Evolutionary conservation across 441 rosid genomes (phyloP).

Genomic region (Codiaeum variegatum): DNA sequence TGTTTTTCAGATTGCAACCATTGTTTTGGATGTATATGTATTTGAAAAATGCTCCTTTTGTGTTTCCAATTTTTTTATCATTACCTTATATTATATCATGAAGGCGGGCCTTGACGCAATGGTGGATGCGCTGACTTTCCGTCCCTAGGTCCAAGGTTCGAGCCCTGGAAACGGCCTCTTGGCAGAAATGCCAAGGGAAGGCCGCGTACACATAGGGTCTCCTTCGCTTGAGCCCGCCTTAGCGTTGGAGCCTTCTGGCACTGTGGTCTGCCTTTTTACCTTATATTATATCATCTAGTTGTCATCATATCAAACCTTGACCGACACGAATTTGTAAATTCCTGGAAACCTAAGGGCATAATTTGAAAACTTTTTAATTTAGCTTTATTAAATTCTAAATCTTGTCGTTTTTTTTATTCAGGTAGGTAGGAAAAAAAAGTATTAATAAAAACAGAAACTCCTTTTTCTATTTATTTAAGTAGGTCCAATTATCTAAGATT

Average conservation of each 20-base stretch:
- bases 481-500: conserved; percentile 13
- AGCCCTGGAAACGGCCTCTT: no score
- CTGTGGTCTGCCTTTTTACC: no score
- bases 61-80: not conserved
- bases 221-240: no score
- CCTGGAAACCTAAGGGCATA: not conserved
- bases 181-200: no score
- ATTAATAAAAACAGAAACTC: not conserved
- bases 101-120: no score
- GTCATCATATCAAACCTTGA: conserved; percentile 9
- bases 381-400: not conserved
- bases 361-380: not conserved
- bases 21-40: conserved; percentile 2
- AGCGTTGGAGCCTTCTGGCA: no score
- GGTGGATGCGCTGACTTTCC: no score
- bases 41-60: not conserved
- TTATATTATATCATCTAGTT: not conserved
- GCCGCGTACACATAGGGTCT: no score
- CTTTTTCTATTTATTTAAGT: not conserved
- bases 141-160: no score
- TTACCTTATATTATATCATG: not conserved
- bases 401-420: not conserved
- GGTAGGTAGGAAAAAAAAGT: not conserved
- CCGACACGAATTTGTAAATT: conserved; percentile 15
- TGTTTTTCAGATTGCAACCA: not conserved